These are phyloP conservation scores for Elsinoe fawcettii DNA, from an alignment of 2,329 filamentous ascomycete genomes.

Conservation along the genomic window DNA sequence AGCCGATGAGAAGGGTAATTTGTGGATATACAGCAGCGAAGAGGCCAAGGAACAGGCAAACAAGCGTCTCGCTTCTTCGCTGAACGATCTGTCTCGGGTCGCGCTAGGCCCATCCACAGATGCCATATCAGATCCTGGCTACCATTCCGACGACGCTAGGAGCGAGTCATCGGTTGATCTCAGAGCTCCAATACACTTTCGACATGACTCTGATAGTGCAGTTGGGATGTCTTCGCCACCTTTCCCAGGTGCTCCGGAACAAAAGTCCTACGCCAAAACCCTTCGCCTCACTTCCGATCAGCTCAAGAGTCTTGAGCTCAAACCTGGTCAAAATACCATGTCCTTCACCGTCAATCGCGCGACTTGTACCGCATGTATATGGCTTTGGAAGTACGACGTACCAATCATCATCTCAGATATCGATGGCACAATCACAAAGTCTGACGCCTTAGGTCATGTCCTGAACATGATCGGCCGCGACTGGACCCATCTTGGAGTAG, in stretches of 20 bases:
- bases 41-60: conserved; percentile 87
- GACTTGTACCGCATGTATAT: conserved; percentile 87
- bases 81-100: conserved; percentile 34
- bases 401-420: conserved; percentile 98
- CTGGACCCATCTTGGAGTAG: conserved; percentile 95
- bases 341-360: conserved; percentile 94
- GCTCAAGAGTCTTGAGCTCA: conserved; percentile 74
- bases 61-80: conserved; percentile 42
- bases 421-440: conserved; percentile 95
- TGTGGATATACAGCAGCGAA: conserved; percentile 99
- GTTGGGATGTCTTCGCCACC: conserved; percentile 57
- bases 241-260: conserved; percentile 36
- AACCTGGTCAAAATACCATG: conserved; percentile 83
- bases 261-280: conserved; percentile 72
- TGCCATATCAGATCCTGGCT: conserved; percentile 84
- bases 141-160: conserved; percentile 75
- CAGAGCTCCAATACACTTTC: conserved; percentile 46
- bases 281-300: conserved; percentile 91
- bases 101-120: conserved; percentile 58
- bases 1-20: conserved; percentile 87
- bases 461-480: conserved; percentile 94
- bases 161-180: conserved; percentile 37
- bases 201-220: conserved; percentile 63
- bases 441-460: conserved; percentile 61
- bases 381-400: conserved; percentile 81